Evolutionary conservation across 2,329 filamentous ascomycete genomes (phyloP).

Genomic region (Hypoxylon sp.): DNA sequence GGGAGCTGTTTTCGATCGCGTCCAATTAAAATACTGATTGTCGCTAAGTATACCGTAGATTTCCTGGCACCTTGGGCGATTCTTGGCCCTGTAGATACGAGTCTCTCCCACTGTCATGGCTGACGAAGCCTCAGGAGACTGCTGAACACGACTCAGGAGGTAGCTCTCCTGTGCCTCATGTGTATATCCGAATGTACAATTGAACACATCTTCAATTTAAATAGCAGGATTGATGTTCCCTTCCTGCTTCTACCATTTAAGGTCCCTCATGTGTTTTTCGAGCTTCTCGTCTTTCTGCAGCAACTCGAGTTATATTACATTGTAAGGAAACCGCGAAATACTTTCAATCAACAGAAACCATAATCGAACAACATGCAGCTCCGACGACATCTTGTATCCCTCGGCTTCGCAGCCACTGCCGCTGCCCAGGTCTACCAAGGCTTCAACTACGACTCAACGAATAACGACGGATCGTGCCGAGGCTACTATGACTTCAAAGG

Average conservation of each 20-base stretch:
- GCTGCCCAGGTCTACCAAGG: conserved; percentile 49
- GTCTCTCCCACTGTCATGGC: conserved; percentile 3
- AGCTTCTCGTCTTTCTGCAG: not conserved
- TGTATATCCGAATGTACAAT: not conserved
- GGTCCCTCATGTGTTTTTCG: not conserved
- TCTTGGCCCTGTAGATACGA: conserved; percentile 37
- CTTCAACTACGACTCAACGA: conserved; percentile 61
- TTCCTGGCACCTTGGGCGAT: conserved; percentile 10
- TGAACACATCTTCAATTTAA: conserved; percentile 4
- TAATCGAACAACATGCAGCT: conserved; percentile 41
- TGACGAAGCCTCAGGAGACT: conserved; percentile 1
- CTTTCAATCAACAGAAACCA: not conserved
- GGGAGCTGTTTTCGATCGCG: conserved; percentile 14
- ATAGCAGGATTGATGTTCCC: conserved; percentile 6
- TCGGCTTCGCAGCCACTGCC: conserved; percentile 36
- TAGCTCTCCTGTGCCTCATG: not conserved
- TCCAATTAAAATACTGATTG: conserved; percentile 34
- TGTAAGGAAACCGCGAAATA: not conserved
- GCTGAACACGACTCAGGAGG: conserved; percentile 2
- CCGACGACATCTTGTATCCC: conserved; percentile 26
- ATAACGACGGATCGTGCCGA: conserved; percentile 56
- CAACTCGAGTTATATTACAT: not conserved
- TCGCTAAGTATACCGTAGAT: conserved; percentile 6
- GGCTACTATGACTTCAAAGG: conserved; percentile 57
- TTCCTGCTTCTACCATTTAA: not conserved